Evolutionary conservation across 257 asterid genomes (phyloP).

Genomic region (Cynanchum wilfordii): DNA sequence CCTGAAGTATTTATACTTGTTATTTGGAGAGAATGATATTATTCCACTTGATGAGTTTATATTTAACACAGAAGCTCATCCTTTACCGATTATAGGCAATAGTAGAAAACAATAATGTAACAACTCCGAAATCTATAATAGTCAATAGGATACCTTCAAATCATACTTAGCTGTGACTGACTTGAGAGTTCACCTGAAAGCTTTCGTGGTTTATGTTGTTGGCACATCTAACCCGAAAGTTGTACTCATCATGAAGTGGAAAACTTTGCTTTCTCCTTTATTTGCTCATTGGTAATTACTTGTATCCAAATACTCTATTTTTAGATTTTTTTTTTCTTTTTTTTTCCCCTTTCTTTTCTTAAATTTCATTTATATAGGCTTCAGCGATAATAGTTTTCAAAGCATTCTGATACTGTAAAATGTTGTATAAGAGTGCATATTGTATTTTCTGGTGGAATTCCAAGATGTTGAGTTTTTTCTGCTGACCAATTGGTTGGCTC

Average conservation of each 20-base stretch:
- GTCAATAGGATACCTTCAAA: slow-evolving; percentile 6
- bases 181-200: slow-evolving; percentile 1
- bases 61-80: slow-evolving; percentile 97
- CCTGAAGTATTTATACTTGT: slow-evolving; percentile 72
- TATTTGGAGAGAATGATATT: slow-evolving; percentile 46
- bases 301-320: background rate
- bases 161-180: slow-evolving; percentile 14
- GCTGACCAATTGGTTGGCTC: background rate
- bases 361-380: background rate
- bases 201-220: background rate
- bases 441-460: background rate
- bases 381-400: background rate
- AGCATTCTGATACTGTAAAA: background rate
- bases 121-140: slow-evolving; percentile 16
- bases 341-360: slow-evolving; percentile 10
- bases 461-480: background rate
- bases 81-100: slow-evolving; percentile 56
- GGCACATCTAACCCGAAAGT: slow-evolving; percentile 2
- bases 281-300: background rate
- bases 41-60: slow-evolving; percentile 84
- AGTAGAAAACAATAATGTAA: slow-evolving; percentile 33
- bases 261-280: slow-evolving; percentile 10
- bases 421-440: background rate
- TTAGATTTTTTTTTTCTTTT: too few relatives aligned
- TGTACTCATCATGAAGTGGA: slow-evolving; percentile 15